Evolutionary conservation across 108 stramenopile species (phyloP).

Genomic region (Skeletonema tropicum): DNA sequence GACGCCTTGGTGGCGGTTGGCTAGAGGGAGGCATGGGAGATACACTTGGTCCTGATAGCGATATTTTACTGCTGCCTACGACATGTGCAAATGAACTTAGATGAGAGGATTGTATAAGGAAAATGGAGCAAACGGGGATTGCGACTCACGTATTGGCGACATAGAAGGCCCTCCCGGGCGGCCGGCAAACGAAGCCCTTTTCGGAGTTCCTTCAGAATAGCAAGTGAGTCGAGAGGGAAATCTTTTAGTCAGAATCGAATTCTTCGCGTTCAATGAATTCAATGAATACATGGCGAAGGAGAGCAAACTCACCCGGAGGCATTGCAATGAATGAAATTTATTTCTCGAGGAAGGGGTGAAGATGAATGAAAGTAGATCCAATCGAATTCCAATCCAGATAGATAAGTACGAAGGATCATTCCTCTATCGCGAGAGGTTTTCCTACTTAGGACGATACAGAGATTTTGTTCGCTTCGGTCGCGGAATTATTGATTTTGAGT

Average conservation of each 20-base stretch:
- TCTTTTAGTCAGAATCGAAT: background rate
- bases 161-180: constrained; percentile 16
- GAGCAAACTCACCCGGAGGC: constrained; percentile 14
- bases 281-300: background rate
- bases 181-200: constrained; percentile 13
- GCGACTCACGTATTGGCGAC: constrained; percentile 19
- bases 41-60: constrained; percentile 1
- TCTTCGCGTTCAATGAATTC: background rate
- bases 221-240: background rate
- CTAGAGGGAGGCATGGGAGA: constrained; percentile 30
- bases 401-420: too few relatives aligned
- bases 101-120: background rate
- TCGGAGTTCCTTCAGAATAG: background rate
- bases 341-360: too few relatives aligned
- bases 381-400: too few relatives aligned
- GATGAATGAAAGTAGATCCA: too few relatives aligned
- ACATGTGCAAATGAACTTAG: background rate
- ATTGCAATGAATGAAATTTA: background rate
- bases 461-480: too few relatives aligned
- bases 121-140: background rate
- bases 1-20: too few relatives aligned
- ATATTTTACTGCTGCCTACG: background rate
- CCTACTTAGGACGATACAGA: too few relatives aligned
- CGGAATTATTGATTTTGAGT: too few relatives aligned
- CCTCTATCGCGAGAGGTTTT: too few relatives aligned